phyloP scores from a whole-genome alignment of 2,329 filamentous ascomycete species.

The Arachnomyces sp. region DNA sequence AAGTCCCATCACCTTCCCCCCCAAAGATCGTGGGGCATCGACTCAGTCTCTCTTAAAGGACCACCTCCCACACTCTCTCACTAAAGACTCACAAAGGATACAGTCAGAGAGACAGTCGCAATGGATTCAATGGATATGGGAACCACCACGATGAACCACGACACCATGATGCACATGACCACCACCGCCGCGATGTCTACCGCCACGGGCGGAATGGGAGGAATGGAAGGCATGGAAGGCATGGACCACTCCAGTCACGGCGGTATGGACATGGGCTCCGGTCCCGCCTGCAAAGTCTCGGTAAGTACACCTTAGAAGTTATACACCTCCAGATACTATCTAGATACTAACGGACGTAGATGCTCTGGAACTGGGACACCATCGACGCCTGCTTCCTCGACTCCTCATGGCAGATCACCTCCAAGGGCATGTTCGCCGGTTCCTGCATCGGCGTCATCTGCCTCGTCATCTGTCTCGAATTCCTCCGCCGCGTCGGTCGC shows the following conservation, averaged over 20 bases:
- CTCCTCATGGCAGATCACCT: constrained; percentile 61
- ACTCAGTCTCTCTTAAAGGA: too few relatives aligned
- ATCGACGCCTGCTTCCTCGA: constrained; percentile 66
- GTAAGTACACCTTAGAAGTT: constrained; percentile 14
- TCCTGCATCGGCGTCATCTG: constrained; percentile 70
- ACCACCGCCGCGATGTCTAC: background rate
- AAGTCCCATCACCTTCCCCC: too few relatives aligned
- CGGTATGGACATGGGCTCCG: constrained; percentile 10
- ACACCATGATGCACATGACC: background rate
- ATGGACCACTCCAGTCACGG: constrained; percentile 11
- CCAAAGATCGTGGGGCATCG: too few relatives aligned
- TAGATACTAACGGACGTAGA: too few relatives aligned
- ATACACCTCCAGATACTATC: constrained; percentile 38
- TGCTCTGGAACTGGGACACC: constrained; percentile 75
- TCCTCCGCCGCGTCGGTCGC: constrained; percentile 61
- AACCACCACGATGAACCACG: too few relatives aligned
- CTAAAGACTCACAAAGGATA: too few relatives aligned
- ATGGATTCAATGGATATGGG: too few relatives aligned
- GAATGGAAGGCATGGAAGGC: constrained; percentile 5
- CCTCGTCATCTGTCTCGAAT: constrained; percentile 66
- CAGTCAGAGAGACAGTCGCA: too few relatives aligned
- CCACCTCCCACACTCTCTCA: too few relatives aligned
- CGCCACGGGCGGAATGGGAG: constrained; percentile 3
- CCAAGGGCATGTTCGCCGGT: constrained; percentile 65
- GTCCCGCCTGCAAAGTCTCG: constrained; percentile 23